Conservation (phyloP, 164 flowering plant genomes). For the Liriodendron chinense region DNA sequence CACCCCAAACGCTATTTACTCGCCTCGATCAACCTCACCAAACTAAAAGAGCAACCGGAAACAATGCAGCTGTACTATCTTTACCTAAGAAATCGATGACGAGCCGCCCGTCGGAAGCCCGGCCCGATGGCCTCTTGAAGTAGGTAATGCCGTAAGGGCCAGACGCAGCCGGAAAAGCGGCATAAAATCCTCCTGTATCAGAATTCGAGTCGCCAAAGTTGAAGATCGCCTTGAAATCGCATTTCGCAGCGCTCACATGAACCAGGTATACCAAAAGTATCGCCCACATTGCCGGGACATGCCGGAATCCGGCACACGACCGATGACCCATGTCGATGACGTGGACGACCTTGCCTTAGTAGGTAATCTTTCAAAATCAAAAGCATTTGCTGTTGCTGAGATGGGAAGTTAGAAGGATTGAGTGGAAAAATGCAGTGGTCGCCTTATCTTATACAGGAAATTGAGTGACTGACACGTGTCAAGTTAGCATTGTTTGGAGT, state of each 20-base stretch:
- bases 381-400: no score
- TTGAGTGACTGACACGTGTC: no score
- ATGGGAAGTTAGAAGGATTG: no score
- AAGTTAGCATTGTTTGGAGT: no score
- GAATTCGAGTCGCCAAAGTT: constrained; percentile 83
- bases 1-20: neutral
- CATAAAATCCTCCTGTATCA: constrained; percentile 81
- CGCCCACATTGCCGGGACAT: neutral
- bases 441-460: no score
- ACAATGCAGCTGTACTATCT: neutral
- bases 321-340: no score
- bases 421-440: no score
- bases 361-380: neutral
- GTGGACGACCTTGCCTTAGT: neutral
- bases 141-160: constrained; percentile 70
- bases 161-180: constrained; percentile 63
- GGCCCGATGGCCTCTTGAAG: constrained; percentile 65
- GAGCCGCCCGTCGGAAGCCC: constrained; percentile 76
- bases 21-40: neutral
- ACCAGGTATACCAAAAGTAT: constrained; percentile 7
- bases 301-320: constrained; percentile 8
- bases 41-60: neutral
- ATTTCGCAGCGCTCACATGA: constrained; percentile 26
- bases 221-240: constrained; percentile 64
- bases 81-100: constrained; percentile 71